Percentiles rank a stretch among this genome's conserved stretches.
These are phyloP conservation scores for Ilyonectria destructans DNA, from an alignment of 2,329 filamentous ascomycete genomes.

Conservation along the genomic window DNA sequence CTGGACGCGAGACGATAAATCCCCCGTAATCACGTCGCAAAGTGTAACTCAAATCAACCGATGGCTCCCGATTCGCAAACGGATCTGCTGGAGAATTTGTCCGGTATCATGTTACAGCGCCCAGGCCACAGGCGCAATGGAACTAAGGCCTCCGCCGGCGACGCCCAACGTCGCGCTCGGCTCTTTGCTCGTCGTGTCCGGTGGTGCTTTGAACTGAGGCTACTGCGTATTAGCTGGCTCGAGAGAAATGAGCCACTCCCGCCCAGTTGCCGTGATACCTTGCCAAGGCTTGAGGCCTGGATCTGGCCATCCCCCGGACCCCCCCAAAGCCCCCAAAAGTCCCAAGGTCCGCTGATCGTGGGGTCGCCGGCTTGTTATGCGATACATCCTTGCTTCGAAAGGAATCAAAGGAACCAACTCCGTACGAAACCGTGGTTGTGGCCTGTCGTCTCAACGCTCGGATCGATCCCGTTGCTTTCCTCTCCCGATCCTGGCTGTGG, in stretches of 20 bases:
- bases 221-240: neutral
- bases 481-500: constrained; percentile 7
- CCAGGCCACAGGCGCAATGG: constrained; percentile 1
- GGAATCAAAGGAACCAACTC: neutral
- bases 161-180: neutral
- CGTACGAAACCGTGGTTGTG: constrained; percentile 25
- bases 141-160: neutral
- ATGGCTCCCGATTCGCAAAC: constrained; percentile 27
- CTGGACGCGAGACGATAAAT: constrained; percentile 21
- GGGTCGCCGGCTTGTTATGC: constrained; percentile 15
- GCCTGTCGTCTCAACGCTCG: constrained; percentile 24
- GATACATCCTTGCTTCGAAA: constrained; percentile 18
- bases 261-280: constrained; percentile 15
- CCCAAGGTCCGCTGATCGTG: constrained; percentile 26
- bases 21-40: constrained; percentile 24
- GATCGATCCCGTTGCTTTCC: constrained; percentile 1
- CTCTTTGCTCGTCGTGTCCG: constrained; percentile 2
- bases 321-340: neutral
- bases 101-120: constrained; percentile 27
- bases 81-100: constrained; percentile 7
- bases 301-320: constrained; percentile 12
- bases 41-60: constrained; percentile 19
- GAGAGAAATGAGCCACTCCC: neutral
- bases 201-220: neutral
- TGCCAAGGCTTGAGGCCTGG: constrained; percentile 1